phyloP scores from a whole-genome alignment of 148 eudicot species.

The Rhododendron mucronatum region DNA sequence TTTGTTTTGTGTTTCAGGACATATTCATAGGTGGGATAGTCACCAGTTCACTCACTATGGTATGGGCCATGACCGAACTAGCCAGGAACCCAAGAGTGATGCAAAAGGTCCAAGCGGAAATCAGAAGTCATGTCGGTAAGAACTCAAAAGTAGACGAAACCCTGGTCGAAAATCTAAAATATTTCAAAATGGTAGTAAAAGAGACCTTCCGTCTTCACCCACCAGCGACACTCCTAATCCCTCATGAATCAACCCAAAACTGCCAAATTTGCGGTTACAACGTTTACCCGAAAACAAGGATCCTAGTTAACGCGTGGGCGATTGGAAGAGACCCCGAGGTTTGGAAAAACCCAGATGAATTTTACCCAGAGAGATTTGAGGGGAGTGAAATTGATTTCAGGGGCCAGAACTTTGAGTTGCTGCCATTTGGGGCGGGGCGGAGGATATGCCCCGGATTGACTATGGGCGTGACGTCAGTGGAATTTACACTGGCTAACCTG shows the following conservation, averaged over 20 bases:
- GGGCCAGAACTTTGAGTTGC: neutral
- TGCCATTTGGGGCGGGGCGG: constrained; percentile 8
- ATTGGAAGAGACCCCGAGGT: neutral
- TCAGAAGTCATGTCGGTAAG: neutral
- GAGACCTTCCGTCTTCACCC: constrained; percentile 1
- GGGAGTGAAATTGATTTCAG: neutral
- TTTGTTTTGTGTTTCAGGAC: neutral
- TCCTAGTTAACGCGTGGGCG: neutral
- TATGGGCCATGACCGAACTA: neutral
- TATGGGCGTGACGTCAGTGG: neutral
- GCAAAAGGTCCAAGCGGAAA: neutral
- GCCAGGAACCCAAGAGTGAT: neutral
- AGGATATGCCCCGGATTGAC: neutral
- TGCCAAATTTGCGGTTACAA: neutral
- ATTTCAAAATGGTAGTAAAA: neutral
- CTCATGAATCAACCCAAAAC: neutral
- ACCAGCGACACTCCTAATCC: neutral
- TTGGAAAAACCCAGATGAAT: neutral
- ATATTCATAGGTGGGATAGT: neutral
- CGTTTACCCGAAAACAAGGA: neutral
- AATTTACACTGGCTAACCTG: neutral
- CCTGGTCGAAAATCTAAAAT: neutral
- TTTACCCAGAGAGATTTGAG: neutral
- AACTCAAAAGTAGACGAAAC: neutral
- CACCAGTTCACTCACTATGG: neutral